A percentile compares a stretch with the other conserved stretches of the same genome.
Evolutionary conservation across 495 filamentous ascomycete genomes (phyloP).

Genomic region (Stereocaulon alpinum): DNA sequence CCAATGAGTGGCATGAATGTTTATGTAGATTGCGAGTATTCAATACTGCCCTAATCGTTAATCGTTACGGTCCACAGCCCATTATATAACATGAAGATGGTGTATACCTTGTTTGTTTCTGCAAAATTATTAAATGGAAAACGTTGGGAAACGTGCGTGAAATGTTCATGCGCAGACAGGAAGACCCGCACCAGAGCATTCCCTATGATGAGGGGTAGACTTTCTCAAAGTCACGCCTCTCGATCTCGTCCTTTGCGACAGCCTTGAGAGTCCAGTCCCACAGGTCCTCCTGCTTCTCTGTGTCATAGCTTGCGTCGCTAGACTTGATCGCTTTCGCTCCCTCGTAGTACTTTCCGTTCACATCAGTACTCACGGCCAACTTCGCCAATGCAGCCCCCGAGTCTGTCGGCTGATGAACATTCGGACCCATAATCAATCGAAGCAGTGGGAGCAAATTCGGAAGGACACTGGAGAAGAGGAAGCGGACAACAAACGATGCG

Average conservation of each 20-base stretch:
- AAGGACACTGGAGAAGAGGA: slow-evolving; percentile 28
- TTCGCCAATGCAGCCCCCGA: slow-evolving; percentile 30
- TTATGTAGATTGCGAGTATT: too few species aligned
- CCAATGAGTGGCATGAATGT: too few species aligned
- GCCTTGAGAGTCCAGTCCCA: slow-evolving; percentile 40
- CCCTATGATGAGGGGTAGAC: slow-evolving; percentile 2
- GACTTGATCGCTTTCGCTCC: slow-evolving; percentile 28
- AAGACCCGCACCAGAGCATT: too few species aligned
- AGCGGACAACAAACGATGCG: slow-evolving; percentile 6
- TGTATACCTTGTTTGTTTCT: too few species aligned
- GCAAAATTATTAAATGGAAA: too few species aligned
- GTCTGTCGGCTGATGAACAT: slow-evolving; percentile 31
- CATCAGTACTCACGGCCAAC: slow-evolving; percentile 25
- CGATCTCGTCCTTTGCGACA: slow-evolving; percentile 28
- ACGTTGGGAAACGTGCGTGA: too few species aligned
- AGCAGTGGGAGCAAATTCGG: slow-evolving; percentile 30
- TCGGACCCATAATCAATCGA: slow-evolving; percentile 22
- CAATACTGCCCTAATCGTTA: too few species aligned
- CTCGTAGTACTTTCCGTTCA: slow-evolving; percentile 32
- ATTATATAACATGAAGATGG: too few species aligned
- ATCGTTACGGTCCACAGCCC: too few species aligned
- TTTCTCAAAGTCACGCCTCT: slow-evolving; percentile 26
- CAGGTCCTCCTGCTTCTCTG: slow-evolving; percentile 36
- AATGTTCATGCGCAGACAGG: too few species aligned
- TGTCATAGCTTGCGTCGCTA: slow-evolving; percentile 31